Conservation (phyloP, 768 basidiomycete species). For the Rhodotorula toruloides region DNA sequence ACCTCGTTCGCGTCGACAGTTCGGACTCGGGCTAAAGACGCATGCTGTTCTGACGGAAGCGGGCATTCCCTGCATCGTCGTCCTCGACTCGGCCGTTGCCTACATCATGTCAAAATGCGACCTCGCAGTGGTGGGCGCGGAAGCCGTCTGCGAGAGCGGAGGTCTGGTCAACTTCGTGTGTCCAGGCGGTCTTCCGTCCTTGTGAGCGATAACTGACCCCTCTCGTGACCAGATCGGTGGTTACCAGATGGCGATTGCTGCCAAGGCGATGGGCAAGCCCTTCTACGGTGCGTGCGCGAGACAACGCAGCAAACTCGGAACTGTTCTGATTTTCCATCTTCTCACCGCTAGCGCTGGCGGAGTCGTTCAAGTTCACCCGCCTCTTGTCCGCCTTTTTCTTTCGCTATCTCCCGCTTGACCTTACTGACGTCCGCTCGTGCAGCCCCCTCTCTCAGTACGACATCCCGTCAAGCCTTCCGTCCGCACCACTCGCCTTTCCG, state of each 20-base stretch:
- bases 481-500: conserved; percentile 63
- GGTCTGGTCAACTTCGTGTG: conserved; percentile 70
- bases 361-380: conserved; percentile 89
- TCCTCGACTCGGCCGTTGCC: conserved; percentile 92
- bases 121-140: conserved; percentile 81
- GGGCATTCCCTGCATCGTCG: conserved; percentile 90
- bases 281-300: conserved; percentile 76
- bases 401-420: conserved; percentile 1
- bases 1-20: too few species aligned
- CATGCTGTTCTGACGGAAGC: conserved; percentile 75
- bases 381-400: conserved; percentile 53
- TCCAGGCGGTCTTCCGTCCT: neutral
- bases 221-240: conserved; percentile 61
- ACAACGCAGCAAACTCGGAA: too few species aligned
- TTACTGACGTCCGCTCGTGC: neutral
- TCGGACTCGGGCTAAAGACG: conserved; percentile 70
- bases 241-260: conserved; percentile 93
- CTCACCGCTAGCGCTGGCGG: conserved; percentile 27
- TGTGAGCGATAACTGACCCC: neutral
- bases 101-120: conserved; percentile 90
- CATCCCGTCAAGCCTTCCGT: conserved; percentile 64
- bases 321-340: too few species aligned
- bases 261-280: conserved; percentile 87
- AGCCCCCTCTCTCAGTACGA: conserved; percentile 70
- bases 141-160: conserved; percentile 96